Conservation (phyloP, 257 asterid genomes). For the Solanum habrochaites region DNA sequence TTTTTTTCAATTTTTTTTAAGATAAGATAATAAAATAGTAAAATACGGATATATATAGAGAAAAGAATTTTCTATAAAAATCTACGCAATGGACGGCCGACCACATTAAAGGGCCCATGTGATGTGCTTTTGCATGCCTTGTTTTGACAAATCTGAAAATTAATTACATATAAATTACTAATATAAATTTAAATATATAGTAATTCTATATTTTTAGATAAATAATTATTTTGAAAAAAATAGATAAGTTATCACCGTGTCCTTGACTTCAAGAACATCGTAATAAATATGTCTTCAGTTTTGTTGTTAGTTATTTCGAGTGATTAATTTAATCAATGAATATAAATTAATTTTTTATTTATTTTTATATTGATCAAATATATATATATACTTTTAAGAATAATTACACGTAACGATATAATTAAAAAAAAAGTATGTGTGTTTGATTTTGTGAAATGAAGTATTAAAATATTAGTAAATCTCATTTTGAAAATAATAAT, state of each 20-base stretch:
- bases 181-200: background rate
- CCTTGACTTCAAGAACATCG: background rate
- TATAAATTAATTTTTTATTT: too few relatives aligned
- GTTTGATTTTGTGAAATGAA: background rate
- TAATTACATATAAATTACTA: background rate
- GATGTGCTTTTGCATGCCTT: background rate
- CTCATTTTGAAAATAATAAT: too few relatives aligned
- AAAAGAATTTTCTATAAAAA: background rate
- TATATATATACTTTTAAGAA: too few relatives aligned
- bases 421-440: too few relatives aligned
- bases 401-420: background rate
- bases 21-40: conserved; percentile 1
- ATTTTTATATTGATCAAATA: too few relatives aligned
- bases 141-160: background rate
- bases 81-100: background rate
- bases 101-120: background rate
- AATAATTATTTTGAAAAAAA: background rate
- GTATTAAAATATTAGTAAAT: background rate
- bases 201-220: background rate
- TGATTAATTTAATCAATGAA: too few relatives aligned
- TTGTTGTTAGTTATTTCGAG: too few relatives aligned
- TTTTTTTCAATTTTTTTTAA: background rate
- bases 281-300: too few relatives aligned
- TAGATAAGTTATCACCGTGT: too few relatives aligned
- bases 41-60: background rate